Conservation (phyloP, 768 basidiomycete species). For the Gyrodon lividus region DNA sequence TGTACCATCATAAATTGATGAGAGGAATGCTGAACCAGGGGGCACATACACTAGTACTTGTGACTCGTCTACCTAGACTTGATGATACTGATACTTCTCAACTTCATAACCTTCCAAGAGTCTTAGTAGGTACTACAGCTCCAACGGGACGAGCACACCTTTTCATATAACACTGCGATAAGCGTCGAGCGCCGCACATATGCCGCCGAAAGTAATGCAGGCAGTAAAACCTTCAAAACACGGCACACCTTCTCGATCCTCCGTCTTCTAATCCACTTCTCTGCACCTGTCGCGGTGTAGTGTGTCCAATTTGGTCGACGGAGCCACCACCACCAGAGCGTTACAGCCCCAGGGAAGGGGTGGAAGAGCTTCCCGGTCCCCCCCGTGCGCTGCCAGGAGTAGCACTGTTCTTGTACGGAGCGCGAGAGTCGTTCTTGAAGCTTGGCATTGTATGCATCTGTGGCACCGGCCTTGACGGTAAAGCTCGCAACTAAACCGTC, state of each 20-base stretch:
- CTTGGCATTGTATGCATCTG: conserved; percentile 27
- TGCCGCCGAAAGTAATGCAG: conserved; percentile 3
- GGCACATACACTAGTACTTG: no score
- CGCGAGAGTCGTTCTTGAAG: conserved; percentile 18
- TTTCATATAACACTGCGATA: neutral
- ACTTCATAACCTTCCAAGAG: neutral
- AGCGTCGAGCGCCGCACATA: conserved; percentile 9
- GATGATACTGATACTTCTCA: neutral
- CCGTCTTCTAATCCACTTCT: conserved; percentile 32
- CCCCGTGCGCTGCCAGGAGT: conserved; percentile 42
- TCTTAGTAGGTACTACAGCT: neutral
- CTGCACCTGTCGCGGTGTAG: conserved; percentile 37
- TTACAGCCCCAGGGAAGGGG: conserved; percentile 40
- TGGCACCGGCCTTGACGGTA: conserved; percentile 20
- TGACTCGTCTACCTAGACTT: neutral
- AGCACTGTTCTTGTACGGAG: conserved; percentile 29
- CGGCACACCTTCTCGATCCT: conserved; percentile 1
- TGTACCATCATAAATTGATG: no score
- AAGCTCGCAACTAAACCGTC: conserved; percentile 22
- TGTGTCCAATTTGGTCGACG: conserved; percentile 36
- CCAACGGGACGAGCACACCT: neutral
- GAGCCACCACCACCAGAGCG: conserved; percentile 36
- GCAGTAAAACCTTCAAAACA: conserved; percentile 3
- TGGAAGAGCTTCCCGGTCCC: conserved; percentile 37
- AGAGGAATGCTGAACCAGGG: no score